phyloP scores from a whole-genome alignment of 2,329 filamentous ascomycete species.

The Ophiostoma ips region DNA sequence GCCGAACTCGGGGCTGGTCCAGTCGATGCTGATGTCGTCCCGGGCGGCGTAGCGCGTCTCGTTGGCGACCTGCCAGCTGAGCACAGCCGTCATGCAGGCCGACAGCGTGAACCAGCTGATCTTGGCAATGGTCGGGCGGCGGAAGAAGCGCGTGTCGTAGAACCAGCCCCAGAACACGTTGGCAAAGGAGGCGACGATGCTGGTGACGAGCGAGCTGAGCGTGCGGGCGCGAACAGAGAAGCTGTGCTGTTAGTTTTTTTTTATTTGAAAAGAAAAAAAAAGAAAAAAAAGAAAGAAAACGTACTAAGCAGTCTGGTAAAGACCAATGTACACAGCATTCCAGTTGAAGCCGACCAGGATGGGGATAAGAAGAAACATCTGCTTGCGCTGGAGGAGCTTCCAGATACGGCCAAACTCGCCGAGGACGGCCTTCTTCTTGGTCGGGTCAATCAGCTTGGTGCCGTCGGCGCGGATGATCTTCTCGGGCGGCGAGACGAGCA shows the following conservation, averaged over 20 bases:
- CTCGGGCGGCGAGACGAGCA: background rate
- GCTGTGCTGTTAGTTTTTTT: background rate
- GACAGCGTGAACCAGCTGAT: background rate
- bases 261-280: too few relatives aligned
- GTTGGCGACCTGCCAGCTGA: constrained; percentile 1
- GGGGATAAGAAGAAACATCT: background rate
- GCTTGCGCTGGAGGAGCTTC: background rate
- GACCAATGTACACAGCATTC: background rate
- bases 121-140: background rate
- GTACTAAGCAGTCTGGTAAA: background rate
- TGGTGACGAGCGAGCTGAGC: background rate
- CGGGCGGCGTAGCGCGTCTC: background rate
- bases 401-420: background rate
- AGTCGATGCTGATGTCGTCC: background rate
- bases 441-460: background rate
- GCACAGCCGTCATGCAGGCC: background rate
- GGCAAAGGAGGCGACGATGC: background rate
- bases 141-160: background rate
- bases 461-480: background rate
- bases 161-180: constrained; percentile 2
- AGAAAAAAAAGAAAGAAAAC: too few relatives aligned
- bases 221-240: background rate
- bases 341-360: constrained; percentile 1
- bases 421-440: constrained; percentile 1
- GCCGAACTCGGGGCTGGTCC: background rate